Conservation (phyloP, 352 stramenopile genomes). For the Phytopythium cucurbitacearum region DNA sequence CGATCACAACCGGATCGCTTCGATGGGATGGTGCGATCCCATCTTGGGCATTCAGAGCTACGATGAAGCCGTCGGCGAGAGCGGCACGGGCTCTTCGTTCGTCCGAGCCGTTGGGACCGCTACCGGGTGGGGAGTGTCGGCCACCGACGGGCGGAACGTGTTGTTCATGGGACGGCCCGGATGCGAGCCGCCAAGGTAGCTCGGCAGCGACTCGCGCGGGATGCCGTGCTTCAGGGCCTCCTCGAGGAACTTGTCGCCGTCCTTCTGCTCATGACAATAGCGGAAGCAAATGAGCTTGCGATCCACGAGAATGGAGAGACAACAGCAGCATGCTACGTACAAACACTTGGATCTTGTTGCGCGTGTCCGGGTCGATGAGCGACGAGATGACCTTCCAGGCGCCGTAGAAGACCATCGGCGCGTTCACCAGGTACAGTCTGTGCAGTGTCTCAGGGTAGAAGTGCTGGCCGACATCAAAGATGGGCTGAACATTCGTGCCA, state of each 20-base stretch:
- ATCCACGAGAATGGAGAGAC: not conserved
- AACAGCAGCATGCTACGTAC: slow-evolving; percentile 21
- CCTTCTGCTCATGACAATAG: slow-evolving; percentile 29
- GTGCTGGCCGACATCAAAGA: slow-evolving; percentile 72
- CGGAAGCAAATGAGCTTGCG: not conserved
- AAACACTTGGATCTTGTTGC: slow-evolving; percentile 83
- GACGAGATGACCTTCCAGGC: slow-evolving; percentile 75
- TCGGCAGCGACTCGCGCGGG: slow-evolving; percentile 47
- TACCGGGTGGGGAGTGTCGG: slow-evolving; percentile 51
- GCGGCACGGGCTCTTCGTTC: slow-evolving; percentile 1
- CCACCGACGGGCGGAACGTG: slow-evolving; percentile 56
- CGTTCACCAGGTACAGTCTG: slow-evolving; percentile 77
- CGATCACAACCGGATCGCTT: too few relatives aligned
- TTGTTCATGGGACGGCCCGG: slow-evolving; percentile 53
- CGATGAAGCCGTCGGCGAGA: not conserved
- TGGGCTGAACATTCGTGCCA: slow-evolving; percentile 30
- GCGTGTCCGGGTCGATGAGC: slow-evolving; percentile 70
- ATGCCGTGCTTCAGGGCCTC: slow-evolving; percentile 59
- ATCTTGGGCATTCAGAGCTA: too few relatives aligned
- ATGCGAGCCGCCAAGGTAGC: slow-evolving; percentile 56
- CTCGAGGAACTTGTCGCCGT: slow-evolving; percentile 50
- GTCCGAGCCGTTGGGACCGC: not conserved
- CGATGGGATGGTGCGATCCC: too few relatives aligned
- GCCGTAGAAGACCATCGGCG: slow-evolving; percentile 78
- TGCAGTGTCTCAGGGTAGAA: slow-evolving; percentile 84